Evolutionary conservation across 306 rosid species (phyloP).

Genomic region (Benincasa hispida): DNA sequence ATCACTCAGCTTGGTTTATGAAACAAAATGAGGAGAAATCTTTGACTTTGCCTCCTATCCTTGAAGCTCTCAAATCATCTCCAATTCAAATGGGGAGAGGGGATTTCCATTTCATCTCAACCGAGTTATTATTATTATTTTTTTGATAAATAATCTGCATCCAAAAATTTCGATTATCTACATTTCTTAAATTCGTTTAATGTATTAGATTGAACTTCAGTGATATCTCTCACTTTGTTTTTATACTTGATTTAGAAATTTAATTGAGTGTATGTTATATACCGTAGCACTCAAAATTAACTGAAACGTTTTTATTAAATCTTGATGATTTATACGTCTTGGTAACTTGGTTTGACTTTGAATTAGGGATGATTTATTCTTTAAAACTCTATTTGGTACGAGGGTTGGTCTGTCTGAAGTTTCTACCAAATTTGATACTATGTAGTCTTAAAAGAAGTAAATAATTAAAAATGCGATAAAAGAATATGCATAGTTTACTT

Average conservation of each 20-base stretch:
- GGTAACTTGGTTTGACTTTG: not conserved
- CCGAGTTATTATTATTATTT: too few species aligned
- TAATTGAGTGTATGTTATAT: not conserved
- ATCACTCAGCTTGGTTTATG: not conserved
- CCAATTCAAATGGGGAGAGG: not conserved
- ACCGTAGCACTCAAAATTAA: not conserved
- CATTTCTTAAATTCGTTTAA: not conserved
- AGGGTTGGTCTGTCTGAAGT: not conserved
- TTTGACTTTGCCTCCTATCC: not conserved
- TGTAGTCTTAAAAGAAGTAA: too few species aligned
- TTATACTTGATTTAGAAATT: too few species aligned
- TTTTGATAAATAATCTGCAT: too few species aligned
- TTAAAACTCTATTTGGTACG: not conserved
- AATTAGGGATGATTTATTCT: not conserved
- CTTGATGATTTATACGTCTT: not conserved
- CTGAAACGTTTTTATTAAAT: not conserved
- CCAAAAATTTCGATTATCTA: not conserved
- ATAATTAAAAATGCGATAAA: too few species aligned
- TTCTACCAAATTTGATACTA: not conserved
- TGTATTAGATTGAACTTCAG: not conserved
- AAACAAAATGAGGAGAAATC: not conserved
- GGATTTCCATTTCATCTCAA: not conserved
- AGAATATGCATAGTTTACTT: too few species aligned
- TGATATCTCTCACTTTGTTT: not conserved
- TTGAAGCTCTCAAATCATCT: not conserved